Conservation (phyloP, 1,284 basidiomycete genomes). For the Termitomyces sp. region DNA sequence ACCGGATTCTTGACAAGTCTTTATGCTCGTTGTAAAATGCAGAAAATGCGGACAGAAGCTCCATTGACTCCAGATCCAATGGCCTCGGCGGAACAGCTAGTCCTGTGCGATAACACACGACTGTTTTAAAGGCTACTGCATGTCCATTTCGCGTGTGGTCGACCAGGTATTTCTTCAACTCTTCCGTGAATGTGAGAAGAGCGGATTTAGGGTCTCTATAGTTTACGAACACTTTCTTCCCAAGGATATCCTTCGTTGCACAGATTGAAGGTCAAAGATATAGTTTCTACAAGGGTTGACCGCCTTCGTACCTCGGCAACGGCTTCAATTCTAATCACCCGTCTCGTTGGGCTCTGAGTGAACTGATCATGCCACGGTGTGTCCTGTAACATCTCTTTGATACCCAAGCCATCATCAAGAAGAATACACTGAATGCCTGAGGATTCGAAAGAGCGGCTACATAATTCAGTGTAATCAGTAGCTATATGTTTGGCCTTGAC, state of each 20-base stretch:
- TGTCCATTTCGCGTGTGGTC: constrained; percentile 34
- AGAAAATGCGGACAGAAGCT: constrained; percentile 27
- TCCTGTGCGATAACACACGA: constrained; percentile 71
- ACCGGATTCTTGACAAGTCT: constrained; percentile 35
- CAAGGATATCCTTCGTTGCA: constrained; percentile 19
- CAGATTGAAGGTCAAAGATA: constrained; percentile 1
- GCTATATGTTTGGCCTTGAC: constrained; percentile 42
- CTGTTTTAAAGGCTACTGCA: constrained; percentile 71
- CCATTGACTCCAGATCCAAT: constrained; percentile 1
- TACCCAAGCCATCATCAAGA: constrained; percentile 64
- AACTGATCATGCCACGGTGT: constrained; percentile 60
- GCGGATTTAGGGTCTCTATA: constrained; percentile 17
- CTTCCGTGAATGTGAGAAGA: constrained; percentile 29
- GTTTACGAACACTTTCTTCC: constrained; percentile 20
- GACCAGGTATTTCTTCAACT: constrained; percentile 29
- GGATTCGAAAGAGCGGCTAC: constrained; percentile 44
- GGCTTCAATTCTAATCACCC: constrained; percentile 63
- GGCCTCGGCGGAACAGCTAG: constrained; percentile 40
- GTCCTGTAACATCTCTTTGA: constrained; percentile 42
- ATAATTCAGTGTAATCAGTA: constrained; percentile 51
- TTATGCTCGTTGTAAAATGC: constrained; percentile 21
- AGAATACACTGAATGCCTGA: constrained; percentile 60
- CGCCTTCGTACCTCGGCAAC: constrained; percentile 52
- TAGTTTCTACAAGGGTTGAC: not conserved
- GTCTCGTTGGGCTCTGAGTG: constrained; percentile 43